phyloP scores from a whole-genome alignment of 2,329 filamentous ascomycete genomes.

The Helotiales sp. region DNA sequence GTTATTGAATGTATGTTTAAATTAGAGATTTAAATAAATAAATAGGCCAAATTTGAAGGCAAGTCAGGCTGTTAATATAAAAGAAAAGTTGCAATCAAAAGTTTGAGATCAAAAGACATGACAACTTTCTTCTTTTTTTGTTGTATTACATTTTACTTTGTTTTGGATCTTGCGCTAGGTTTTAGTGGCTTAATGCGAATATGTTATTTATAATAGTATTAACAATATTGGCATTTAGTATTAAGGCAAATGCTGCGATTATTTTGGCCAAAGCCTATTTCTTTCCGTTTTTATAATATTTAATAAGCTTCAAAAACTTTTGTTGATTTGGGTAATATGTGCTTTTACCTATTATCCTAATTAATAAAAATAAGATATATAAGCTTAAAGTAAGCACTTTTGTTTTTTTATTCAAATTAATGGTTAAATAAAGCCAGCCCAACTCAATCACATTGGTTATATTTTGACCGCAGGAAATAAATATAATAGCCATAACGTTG shows the following conservation, averaged over 20 bases:
- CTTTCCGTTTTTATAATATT: neutral
- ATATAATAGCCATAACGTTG: neutral
- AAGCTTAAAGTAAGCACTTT: neutral
- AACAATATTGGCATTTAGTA: neutral
- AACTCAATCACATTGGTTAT: neutral
- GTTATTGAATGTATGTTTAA: neutral
- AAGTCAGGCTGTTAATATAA: no score
- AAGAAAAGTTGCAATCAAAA: neutral
- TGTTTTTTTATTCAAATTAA: neutral
- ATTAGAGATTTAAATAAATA: no score
- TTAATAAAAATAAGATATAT: neutral
- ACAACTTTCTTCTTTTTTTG: neutral
- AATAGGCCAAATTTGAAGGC: no score
- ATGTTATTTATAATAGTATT: neutral
- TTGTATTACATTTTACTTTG: neutral
- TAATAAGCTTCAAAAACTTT: neutral
- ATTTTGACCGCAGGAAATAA: neutral
- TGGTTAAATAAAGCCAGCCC: neutral
- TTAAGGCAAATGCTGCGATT: neutral
- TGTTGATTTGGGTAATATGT: neutral
- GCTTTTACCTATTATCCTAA: neutral
- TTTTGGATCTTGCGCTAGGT: neutral
- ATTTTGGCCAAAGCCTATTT: neutral
- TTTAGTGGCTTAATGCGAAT: neutral
- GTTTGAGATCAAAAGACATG: neutral